Conservation (phyloP, 176 grass and related monocot species). For the barley (Hordeum vulgare) region DNA sequence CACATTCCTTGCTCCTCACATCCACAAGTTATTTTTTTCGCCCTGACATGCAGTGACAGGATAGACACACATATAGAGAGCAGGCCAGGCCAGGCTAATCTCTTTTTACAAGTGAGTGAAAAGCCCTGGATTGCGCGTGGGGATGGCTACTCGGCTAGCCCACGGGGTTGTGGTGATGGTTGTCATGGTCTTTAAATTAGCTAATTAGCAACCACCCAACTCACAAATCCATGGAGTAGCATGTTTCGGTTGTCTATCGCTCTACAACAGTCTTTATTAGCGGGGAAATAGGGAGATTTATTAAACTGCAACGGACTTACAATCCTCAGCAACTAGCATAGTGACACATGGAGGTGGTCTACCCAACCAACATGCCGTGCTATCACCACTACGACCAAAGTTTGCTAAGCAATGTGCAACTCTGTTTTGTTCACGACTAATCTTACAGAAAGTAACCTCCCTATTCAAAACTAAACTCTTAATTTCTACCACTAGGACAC, state of each 20-base stretch:
- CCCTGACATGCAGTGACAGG: slow-evolving; percentile 1
- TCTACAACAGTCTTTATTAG: neutral
- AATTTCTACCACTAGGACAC: too few species aligned
- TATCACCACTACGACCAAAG: too few species aligned
- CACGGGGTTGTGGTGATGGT: neutral
- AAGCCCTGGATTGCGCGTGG: slow-evolving; percentile 25
- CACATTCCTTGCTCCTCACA: neutral
- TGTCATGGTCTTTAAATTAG: neutral
- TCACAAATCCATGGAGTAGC: neutral
- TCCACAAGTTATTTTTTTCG: neutral
- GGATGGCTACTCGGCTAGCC: neutral
- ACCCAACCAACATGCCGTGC: too few species aligned
- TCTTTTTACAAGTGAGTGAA: neutral
- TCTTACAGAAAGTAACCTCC: too few species aligned
- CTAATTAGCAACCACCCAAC: neutral
- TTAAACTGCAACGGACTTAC: too few species aligned
- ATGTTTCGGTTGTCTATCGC: neutral
- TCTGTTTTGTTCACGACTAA: too few species aligned
- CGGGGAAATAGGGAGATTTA: too few species aligned
- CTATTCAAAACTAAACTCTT: too few species aligned
- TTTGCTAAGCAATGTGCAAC: too few species aligned
- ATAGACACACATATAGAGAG: slow-evolving; percentile 5
- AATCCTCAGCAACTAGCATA: too few species aligned
- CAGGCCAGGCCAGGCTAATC: neutral
- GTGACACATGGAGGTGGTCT: too few species aligned